Conservation (phyloP, 805 yeast genomes). For the Jamesozyma jinghongensis region DNA sequence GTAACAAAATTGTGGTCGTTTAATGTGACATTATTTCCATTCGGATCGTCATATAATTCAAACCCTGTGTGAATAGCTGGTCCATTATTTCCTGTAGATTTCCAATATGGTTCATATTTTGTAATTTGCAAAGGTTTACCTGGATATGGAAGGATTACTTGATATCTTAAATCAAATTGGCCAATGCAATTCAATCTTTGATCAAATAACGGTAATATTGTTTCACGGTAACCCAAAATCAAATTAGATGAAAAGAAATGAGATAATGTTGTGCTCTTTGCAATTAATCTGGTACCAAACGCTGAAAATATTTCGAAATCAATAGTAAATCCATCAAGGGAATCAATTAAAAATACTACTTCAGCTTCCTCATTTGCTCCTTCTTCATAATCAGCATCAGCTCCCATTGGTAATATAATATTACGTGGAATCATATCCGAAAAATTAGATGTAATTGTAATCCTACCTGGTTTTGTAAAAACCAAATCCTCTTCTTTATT, state of each 20-base stretch:
- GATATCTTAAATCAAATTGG: constrained; percentile 63
- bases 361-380: constrained; percentile 5
- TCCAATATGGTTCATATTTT: constrained; percentile 87
- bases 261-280: constrained; percentile 70
- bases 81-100: constrained; percentile 58
- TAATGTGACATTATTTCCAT: neutral
- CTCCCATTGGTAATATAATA: constrained; percentile 62
- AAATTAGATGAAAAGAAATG: constrained; percentile 38
- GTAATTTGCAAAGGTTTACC: constrained; percentile 81
- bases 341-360: constrained; percentile 76
- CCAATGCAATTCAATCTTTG: constrained; percentile 76
- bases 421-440: constrained; percentile 85
- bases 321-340: constrained; percentile 62
- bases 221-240: constrained; percentile 31
- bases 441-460: constrained; percentile 67
- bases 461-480: constrained; percentile 59
- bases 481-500: constrained; percentile 36
- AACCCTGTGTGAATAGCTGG: constrained; percentile 4
- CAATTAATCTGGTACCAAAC: constrained; percentile 86
- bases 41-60: neutral
- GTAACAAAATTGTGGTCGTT: constrained; percentile 49
- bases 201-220: constrained; percentile 69
- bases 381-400: constrained; percentile 4
- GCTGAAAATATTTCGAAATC: constrained; percentile 91
- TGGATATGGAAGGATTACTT: constrained; percentile 79